Evolutionary conservation across 345 rosid species (phyloP), one percentile per base, ranked within the genome.

Genomic region (Acer yangbiense): DNA sequence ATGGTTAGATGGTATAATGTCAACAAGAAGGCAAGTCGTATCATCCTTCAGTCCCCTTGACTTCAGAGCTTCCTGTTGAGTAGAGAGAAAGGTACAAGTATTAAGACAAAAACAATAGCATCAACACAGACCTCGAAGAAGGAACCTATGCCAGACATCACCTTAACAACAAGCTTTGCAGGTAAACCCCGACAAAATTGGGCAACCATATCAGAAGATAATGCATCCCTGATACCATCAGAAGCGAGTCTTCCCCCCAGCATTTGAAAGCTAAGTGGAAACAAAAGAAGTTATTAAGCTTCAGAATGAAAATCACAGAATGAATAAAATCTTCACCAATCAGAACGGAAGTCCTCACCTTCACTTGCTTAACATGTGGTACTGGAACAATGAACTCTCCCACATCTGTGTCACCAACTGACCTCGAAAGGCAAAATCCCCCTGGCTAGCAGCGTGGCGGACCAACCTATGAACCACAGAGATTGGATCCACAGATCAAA

Each of bases 371-470:
- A 70, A 97, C 99, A 78, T 97, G 98, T 1, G 99, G 98, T 80
- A 94, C 88, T 35, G 98, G 99, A 76, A 94, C 99, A 72, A 97
- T 94, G 82, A 84, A 97, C 83, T 97, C 98, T 20, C 99, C 99
- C 25, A 97, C 99, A 83, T 97, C 99, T 2, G 98, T 93, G 83
- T 96, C 99, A 41, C 99, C 99, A 80, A 96, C 94, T 57, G 99
- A 96, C 85, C 99, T 90, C 0, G 98, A 96, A 81, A 96, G 98
- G 84, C 99, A 96, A 75, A 96, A 83, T 72, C 99, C 99, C 82
- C 99, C 99, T 29, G 99, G 99, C 99, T 98, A 97, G 82, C 99
- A 93, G 57, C 99, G 98, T 23, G 94, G 92, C 4, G 98, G 99
- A 17, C 99, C 99, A 68, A 97, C 98, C 99, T 97, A 79, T 41